Evolutionary conservation across 208 protist genomes (phyloP), one percentile per base, ranked within the genome.

Genomic region (Jaenimonas drosophilae): DNA sequence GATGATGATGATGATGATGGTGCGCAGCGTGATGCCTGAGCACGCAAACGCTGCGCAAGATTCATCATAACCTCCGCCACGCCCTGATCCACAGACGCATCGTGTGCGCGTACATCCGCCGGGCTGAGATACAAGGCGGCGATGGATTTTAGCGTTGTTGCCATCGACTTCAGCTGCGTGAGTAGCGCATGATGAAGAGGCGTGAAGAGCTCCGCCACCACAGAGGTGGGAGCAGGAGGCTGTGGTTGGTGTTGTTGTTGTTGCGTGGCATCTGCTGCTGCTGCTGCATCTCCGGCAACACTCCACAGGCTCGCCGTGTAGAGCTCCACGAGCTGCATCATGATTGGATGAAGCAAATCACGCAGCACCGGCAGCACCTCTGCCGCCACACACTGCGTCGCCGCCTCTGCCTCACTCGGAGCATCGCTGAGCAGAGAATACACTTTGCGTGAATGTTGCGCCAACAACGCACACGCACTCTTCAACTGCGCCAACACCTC

Each of bases 401-500:
- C 49, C 51, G 40, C 42, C 2, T 33, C 33, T 17, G 43, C 31
- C 19, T 43, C 24, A 2, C 26, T 32, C 50, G 50, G 76, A 64
- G 14, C 41, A 38, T 24, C 23, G 37, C 12, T 56, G 23, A 78
- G 59, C 19, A 73, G 39, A 31, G 39, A 44, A 48, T 67, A 62
- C 5, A 78, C 54, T n/a, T n/a, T n/a, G n/a, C n/a, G n/a, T n/a
- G n/a, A n/a, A n/a, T n/a, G n/a, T n/a, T n/a, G n/a, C n/a, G 67
- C 55, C 28, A 92, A 71, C 45, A 92, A 51, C 16, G 83, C 78
- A 32, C 78, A 88, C 14, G 65, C 53, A 50, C 76, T 83, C 53
- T 92, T 92, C 24, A 89, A 61, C 61, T 85, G 70, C 17, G 74
- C 84, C 19, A 89, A 59, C 14, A 68, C 59, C 66, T 89, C 76